Conservation (phyloP, 163 green algal genomes). For the Picocystis sp. region DNA sequence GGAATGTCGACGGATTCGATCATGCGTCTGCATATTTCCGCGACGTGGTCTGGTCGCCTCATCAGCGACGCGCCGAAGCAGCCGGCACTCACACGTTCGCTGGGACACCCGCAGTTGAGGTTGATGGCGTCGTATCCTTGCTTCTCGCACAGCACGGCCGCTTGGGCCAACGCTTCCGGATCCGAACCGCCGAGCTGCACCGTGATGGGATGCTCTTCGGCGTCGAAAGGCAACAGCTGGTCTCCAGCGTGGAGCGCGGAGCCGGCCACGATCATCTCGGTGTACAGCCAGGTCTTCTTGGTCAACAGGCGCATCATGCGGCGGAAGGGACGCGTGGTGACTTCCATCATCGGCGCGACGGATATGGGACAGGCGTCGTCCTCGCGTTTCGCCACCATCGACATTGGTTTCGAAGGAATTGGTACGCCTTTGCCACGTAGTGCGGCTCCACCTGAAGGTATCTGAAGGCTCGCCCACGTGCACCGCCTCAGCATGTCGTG, state of each 20-base stretch:
- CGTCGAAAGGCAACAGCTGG: slow-evolving; percentile 38
- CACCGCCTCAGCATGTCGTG: too few species aligned
- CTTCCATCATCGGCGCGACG: too few species aligned
- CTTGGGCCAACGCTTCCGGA: slow-evolving; percentile 36
- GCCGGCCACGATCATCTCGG: slow-evolving; percentile 95
- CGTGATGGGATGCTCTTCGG: slow-evolving; percentile 75
- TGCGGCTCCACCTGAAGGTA: too few species aligned
- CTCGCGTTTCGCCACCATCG: too few species aligned
- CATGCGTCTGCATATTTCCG: slow-evolving; percentile 48
- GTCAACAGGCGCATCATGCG: slow-evolving; percentile 61
- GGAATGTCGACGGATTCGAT: slow-evolving; percentile 24
- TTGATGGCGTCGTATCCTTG: slow-evolving; percentile 75
- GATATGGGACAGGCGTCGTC: too few species aligned
- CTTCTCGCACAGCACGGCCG: slow-evolving; percentile 28
- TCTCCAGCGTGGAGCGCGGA: slow-evolving; percentile 55
- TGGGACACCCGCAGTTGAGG: slow-evolving; percentile 72
- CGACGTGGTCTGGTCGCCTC: slow-evolving; percentile 55
- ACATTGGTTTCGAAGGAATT: too few species aligned
- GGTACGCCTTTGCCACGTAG: too few species aligned
- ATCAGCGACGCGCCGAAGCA: slow-evolving; percentile 84
- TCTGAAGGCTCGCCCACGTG: too few species aligned
- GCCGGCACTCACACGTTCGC: slow-evolving; percentile 64
- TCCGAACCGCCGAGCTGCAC: slow-evolving; percentile 76
- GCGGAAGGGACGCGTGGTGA: too few species aligned
- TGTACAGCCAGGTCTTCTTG: slow-evolving; percentile 85